A percentile compares a stretch with the other conserved stretches of the same genome.
Evolutionary conservation across 2,329 filamentous ascomycete genomes (phyloP).

Genomic region (Microcera coccophila): DNA sequence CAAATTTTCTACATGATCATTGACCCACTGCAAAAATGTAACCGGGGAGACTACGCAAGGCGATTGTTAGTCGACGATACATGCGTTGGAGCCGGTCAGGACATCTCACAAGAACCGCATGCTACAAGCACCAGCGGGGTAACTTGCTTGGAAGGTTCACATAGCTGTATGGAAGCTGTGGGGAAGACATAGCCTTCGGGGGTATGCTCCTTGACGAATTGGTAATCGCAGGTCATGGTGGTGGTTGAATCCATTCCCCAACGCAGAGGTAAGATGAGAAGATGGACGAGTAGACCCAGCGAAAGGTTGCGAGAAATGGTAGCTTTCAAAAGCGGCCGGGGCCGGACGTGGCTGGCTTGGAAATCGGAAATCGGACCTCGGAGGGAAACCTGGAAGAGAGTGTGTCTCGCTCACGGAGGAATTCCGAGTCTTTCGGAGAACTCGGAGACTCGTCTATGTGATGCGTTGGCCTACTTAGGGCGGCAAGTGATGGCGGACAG

Average conservation of each 20-base stretch:
- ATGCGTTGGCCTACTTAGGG: not conserved
- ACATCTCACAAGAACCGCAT: constrained; percentile 55
- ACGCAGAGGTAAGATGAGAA: constrained; percentile 9
- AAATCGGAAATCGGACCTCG: not conserved
- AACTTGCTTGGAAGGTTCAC: constrained; percentile 50
- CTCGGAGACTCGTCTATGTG: constrained; percentile 7
- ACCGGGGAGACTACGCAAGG: constrained; percentile 57
- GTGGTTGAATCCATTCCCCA: not conserved
- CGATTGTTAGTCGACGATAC: constrained; percentile 10
- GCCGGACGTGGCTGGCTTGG: not conserved
- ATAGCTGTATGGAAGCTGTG: constrained; percentile 53
- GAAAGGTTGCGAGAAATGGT: not conserved
- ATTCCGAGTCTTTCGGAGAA: constrained; percentile 2
- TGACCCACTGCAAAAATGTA: constrained; percentile 59
- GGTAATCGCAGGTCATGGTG: constrained; percentile 30
- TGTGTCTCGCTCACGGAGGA: not conserved
- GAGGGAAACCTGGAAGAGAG: not conserved
- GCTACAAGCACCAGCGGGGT: constrained; percentile 65
- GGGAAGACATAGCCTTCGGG: constrained; percentile 56
- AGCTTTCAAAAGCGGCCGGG: not conserved
- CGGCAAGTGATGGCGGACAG: not conserved
- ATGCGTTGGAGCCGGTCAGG: constrained; percentile 1
- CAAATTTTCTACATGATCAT: not conserved
- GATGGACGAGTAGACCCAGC: constrained; percentile 1
- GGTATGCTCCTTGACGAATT: constrained; percentile 34